Evolutionary conservation across 345 rosid genomes (phyloP).

Genomic region (Chamaenerion angustifolium): DNA sequence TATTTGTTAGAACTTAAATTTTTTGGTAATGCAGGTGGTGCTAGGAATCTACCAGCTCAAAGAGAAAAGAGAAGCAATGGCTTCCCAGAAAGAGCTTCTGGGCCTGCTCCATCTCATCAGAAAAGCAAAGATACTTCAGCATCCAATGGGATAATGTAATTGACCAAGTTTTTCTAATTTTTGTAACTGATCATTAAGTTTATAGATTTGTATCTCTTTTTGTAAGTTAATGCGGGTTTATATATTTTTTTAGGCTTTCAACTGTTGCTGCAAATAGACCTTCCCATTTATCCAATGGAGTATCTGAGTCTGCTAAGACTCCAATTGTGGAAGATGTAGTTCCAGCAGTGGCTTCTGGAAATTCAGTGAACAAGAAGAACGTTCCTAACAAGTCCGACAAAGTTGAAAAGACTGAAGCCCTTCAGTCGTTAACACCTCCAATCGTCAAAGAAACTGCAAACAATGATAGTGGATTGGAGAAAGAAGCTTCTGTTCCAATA

Average conservation of each 20-base stretch:
- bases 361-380: constrained; percentile 5
- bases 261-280: constrained; percentile 19
- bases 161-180: neutral
- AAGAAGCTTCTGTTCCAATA: constrained; percentile 12
- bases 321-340: constrained; percentile 7
- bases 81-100: constrained; percentile 23
- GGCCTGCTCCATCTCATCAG: constrained; percentile 15
- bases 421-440: constrained; percentile 9
- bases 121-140: constrained; percentile 23
- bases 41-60: constrained; percentile 31
- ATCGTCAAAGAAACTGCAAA: constrained; percentile 12
- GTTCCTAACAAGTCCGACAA: constrained; percentile 13
- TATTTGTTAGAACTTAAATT: too few species aligned
- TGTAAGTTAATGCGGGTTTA: neutral
- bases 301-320: constrained; percentile 14
- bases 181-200: neutral
- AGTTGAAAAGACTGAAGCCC: constrained; percentile 16
- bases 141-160: constrained; percentile 34
- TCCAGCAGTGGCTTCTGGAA: constrained; percentile 13
- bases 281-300: constrained; percentile 25
- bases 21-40: constrained; percentile 21
- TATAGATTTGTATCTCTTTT: neutral
- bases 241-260: constrained; percentile 24
- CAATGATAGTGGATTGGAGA: constrained; percentile 10
- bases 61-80: constrained; percentile 44